Evolutionary conservation across 2,329 filamentous ascomycete species (phyloP), one percentile per base, ranked within the genome.

Genomic region (Phialophora macrospora): DNA sequence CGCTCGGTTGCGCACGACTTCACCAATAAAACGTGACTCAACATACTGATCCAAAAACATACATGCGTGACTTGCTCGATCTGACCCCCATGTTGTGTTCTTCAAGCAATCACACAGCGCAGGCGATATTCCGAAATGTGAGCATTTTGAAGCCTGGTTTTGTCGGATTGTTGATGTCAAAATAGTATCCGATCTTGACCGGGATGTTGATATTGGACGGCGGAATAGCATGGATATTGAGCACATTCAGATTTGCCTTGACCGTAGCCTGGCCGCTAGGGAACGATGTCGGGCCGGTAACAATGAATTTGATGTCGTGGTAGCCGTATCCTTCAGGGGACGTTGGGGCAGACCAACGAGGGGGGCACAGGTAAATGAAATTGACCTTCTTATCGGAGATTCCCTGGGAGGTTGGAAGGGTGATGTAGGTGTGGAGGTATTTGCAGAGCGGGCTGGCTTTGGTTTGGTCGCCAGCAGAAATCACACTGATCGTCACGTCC

Each of bases 241-340:
- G 14, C 26, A 60, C 34, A 20, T 60, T 24, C 30, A 60, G 34
- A 12, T 38, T 49, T 11, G 58, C 58, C 20, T 38, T 11, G 46
- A 38, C 48, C 48, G 48, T 28, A 11, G 9, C 24, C 12, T 41
- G 17, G 17, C 17, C 17, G 17, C 46, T 5, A 0, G 58, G 46
- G 58, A 60, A 60, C 4, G 24, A 34, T 20, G 48, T 26, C 7
- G 20, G 12, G 22, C 58, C 58, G 8, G 30, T 54, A 6, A 60
- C 58, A 7, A 60, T 60, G 58, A 60, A 52, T 32, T 60, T 60
- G 58, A 44, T 54, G 48, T 60, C 32, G 12, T 44, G 46, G 32
- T 24, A 41, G 6, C 58, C 58, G 20, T 60, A 60, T 2, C 58
- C 58, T 28, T 60, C 34, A 20, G 38, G 38, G 12, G 41, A 28